Evolutionary conservation across 192 early-diverging fungal species (phyloP), one percentile per base, ranked within the genome.

Genomic region (Podochytrium sp.): DNA sequence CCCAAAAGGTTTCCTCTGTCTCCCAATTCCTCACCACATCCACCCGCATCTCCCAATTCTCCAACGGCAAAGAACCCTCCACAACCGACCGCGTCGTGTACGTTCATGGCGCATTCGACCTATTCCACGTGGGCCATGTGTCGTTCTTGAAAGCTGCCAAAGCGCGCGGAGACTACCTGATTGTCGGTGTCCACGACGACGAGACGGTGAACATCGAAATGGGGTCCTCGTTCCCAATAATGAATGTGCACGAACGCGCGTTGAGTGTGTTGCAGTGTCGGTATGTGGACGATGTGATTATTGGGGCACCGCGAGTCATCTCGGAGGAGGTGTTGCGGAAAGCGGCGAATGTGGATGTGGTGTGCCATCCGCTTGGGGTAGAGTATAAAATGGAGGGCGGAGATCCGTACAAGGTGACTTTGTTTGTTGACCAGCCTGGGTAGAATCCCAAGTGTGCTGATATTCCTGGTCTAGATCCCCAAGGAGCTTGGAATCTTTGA

Each of bases 81-180:
- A 75, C 88, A 0, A 85, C 82, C 27, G 95, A 96, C 77, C 89
- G 86, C 64, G 88, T 96, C 20, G 90, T 98, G 30, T 98, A 98
- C 78, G 95, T 98, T 12, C 95, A 98, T 74, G 96, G 96, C 25
- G 93, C 93, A 16, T 98, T 97, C 83, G 96, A 98, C 72, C 79
- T 98, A 69, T 98, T 98, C 88, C 96, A 97, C 76, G 73, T 90
- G 2, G 94, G 94, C n/a, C 96, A 98, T 77, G 92, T 95, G 74
- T 93, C 96, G 78, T 96, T 97, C 82, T 81, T 98, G 76, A 90
- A 90, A 74, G 87, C 91, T 68, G 95, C 94, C 32, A 93, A 89
- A 71, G 88, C 86, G 61, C 79, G 90, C 53, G 95, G 96, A 47
- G 89, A 95, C 81, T 98, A 93, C 64, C 81, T 98, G 63, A 85